Base-by-base conservation (phyloP, 768 basidiomycete genomes). In the Auriculariales sp. region DNA sequence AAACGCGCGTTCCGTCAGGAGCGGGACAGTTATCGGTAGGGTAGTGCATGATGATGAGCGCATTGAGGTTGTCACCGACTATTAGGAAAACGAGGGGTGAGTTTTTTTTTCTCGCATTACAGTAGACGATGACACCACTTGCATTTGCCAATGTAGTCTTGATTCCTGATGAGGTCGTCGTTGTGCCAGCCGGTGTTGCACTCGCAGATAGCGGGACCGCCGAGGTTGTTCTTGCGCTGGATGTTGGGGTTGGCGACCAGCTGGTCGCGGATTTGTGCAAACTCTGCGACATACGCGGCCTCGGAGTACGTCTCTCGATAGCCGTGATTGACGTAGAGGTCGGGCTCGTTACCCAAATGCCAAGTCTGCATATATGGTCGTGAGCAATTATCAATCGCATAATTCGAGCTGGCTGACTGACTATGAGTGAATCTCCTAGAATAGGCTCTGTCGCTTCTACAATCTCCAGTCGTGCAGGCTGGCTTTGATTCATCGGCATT, bases 401-500 rank as follows among this genome's bases (percentile, higher is more conserved):
- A 10, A 24, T 22, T 12, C 12, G 10, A 19, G 39, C 10, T 39
- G 9, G 19, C 39, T 10, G 6, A 25, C 31, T 15, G 19, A 19
- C n/a, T n/a, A n/a, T n/a, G n/a, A 44, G 39, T 24, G 22, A 44
- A 19, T 44, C 39, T 19, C 39, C 39, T 25, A 44, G 22, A 7
- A 44, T 19, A 10, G 19, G 12, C 19, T 44, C 39, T 19, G 22
- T 25, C 39, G 22, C 22, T 19, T 44, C 39, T 5, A 44, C 39
- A 9, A 44, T 44, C 39, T 44, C 19, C 19, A 44, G 19, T 5
- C 39, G 39, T 9, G 39, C 22, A 2, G 39, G 39, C 9, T 19
- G 12, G 5, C 39, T 65, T 25, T 42, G 19, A 3, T n/a, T 22
- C 29, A 49, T 62, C 60, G 53, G 39, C 1, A 36, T 32, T 72